Base-by-base conservation (phyloP, 2,329 filamentous ascomycete genomes). In the Didymella keratinophila region DNA sequence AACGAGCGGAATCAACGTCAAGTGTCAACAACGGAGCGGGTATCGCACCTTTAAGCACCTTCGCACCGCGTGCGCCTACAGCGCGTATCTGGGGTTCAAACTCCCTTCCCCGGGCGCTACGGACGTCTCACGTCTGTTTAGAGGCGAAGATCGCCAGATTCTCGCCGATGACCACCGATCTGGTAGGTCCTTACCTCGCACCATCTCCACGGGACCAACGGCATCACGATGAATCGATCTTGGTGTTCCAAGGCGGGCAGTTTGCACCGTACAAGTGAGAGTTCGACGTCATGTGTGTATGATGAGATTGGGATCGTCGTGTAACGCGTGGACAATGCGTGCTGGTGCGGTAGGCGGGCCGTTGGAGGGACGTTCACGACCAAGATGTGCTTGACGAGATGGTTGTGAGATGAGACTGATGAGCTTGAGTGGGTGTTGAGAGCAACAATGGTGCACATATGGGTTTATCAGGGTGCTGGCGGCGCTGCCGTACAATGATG, bases 131-230 rank as follows among this genome's bases (percentile, higher is more conserved):
- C n/a, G n/a, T n/a, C 36, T 28, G 14, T 6, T 16, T 4, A 11
- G 30, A 32, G 12, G 52, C 27, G 47, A 46, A 41, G 53, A 56
- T 56, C 53, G 30, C 10, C 53, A 46, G 47, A 46, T 46, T 32
- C 28, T 56, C 53, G 53, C 53, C 53, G 53, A 51, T 56, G 47
- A 25, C 14, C 5, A 50, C 53, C 47, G 53, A 56, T 56, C 27
- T 34, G 53, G 41, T 44, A 49, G 52, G 21, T 49, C 16, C 41
- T 23, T 16, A 42, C 39, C 11, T 12, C 21, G 14, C 20, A 2
- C 6, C 39, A 25, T 6, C 39, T 4, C 20, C 21, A 5, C 11
- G 12, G 10, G 39, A 23, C 39, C 39, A 42, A 42, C 39, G 39
- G 18, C 37, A 39, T 39, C n/a, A 8, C 37, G 37, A 20, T 10